phyloP scores from a whole-genome alignment of 2,329 filamentous ascomycete species.

The Fusarium udum region DNA sequence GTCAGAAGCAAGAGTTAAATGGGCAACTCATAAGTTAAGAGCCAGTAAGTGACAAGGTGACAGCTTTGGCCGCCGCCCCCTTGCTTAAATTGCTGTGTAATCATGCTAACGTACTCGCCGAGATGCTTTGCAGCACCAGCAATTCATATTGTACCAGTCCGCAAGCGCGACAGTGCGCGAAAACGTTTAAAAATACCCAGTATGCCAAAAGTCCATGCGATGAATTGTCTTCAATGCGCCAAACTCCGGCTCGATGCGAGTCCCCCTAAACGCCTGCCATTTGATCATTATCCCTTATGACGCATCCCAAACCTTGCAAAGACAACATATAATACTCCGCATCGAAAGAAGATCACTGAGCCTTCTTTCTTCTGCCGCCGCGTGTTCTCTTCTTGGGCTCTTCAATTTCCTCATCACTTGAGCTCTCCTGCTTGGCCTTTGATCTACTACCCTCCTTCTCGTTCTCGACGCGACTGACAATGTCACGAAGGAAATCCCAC shows the following conservation, averaged over 20 bases:
- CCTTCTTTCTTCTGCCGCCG: conserved; percentile 62
- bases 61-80: not conserved
- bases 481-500: conserved; percentile 93
- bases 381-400: conserved; percentile 60
- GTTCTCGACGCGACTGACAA: conserved; percentile 82
- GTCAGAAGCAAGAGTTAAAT: not conserved
- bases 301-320: conserved; percentile 18
- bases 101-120: not conserved
- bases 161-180: conserved; percentile 2
- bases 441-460: conserved; percentile 58
- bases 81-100: not conserved
- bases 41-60: not conserved
- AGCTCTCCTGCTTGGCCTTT: conserved; percentile 61
- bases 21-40: not conserved
- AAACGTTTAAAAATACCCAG: conserved; percentile 18
- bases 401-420: conserved; percentile 62
- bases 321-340: not conserved
- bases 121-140: not conserved
- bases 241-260: conserved; percentile 43
- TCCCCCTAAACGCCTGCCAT: conserved; percentile 40
- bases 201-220: conserved; percentile 28
- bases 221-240: conserved; percentile 30
- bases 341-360: conserved; percentile 29
- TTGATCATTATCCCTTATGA: conserved; percentile 43
- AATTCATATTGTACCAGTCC: not conserved